phyloP scores from a whole-genome alignment of 2,329 filamentous ascomycete species.

The Trichothecium sympodiale region DNA sequence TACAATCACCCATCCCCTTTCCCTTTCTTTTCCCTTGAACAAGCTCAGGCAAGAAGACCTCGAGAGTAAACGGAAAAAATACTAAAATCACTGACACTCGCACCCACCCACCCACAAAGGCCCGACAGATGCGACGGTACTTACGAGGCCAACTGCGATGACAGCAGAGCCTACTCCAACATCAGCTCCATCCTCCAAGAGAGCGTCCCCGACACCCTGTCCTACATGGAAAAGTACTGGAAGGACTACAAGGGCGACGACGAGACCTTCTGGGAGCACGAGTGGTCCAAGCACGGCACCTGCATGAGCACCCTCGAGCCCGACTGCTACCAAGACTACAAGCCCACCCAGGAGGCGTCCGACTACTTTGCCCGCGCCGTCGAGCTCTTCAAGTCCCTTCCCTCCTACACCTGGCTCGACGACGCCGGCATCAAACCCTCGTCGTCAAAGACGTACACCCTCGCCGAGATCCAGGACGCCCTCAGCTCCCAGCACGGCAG shows the following conservation, averaged over 20 bases:
- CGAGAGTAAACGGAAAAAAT: too few species aligned
- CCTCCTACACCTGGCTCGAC: conserved; percentile 51
- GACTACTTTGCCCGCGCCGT: conserved; percentile 60
- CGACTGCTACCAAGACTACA: conserved; percentile 52
- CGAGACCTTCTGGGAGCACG: conserved; percentile 60
- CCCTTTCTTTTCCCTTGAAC: not conserved
- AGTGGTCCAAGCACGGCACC: conserved; percentile 66
- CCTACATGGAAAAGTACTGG: conserved; percentile 63
- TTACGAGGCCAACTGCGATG: conserved; percentile 57
- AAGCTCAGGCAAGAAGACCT: not conserved
- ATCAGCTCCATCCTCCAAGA: conserved; percentile 52
- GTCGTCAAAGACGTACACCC: conserved; percentile 44
- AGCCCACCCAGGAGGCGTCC: conserved; percentile 50
- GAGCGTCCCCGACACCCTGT: conserved; percentile 40
- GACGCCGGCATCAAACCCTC: conserved; percentile 50
- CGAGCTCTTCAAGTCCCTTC: conserved; percentile 52
- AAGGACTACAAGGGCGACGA: conserved; percentile 55
- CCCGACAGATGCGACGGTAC: conserved; percentile 60
- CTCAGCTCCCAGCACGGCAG: conserved; percentile 42
- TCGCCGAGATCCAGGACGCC: conserved; percentile 45
- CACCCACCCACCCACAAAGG: not conserved
- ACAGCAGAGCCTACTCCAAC: conserved; percentile 48
- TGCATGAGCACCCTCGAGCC: conserved; percentile 61
- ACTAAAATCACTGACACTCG: too few species aligned
- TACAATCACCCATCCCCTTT: not conserved